Base-by-base conservation (phyloP, 805 yeast species). In the Wilhelminamyces savonicus region DNA sequence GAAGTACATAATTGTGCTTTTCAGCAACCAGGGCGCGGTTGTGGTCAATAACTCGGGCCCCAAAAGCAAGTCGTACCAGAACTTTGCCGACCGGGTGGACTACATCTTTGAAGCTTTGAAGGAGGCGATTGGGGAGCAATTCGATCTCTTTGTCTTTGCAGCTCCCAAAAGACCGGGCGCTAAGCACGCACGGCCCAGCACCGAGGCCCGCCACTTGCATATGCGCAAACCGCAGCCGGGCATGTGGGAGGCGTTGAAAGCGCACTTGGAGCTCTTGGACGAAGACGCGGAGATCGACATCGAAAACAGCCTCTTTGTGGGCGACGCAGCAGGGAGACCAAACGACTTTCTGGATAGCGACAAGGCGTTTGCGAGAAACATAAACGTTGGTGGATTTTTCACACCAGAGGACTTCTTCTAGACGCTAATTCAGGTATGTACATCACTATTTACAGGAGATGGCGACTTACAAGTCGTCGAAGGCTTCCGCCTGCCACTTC, bases 261-360 rank as follows among this genome's bases (percentile, higher is more conserved):
- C 51, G 11, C 78, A 71, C 41, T 36, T 74, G 10, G 34, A 44
- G 23, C 31, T 30, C 13, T 36, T 16, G 29, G 44, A 48, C 3
- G 37, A 40, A 0, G 44, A 45, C 3, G 26, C 19, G 9, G 33
- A 34, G 7, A 41, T 77, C 2, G 77, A 76, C 42, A 28, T 49
- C 28, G 56, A 48, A 0, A 40, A 54, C 7, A 72, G 84, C 29
- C 63, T 78, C 31, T 92, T 59, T 52, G 88, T 87, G n/a, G 98
- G 98, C 5, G 98, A 90, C 59, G 97, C 97, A 0, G 97, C 96
- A 5, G 98, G 97, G 1, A 64, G 97, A 30, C 46, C 50, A 2
- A 53, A 48, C 0, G 97, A 90, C 53, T 82, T 80, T 49, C 83
- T 92, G 64, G 87, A 83, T 43, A 73, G 82, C 28, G 98, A 90